Percentiles rank a stretch among this genome's conserved stretches.
phyloP scores from a whole-genome alignment of 2,329 filamentous ascomycete genomes.

The Davidsoniella neocaledoniae region DNA sequence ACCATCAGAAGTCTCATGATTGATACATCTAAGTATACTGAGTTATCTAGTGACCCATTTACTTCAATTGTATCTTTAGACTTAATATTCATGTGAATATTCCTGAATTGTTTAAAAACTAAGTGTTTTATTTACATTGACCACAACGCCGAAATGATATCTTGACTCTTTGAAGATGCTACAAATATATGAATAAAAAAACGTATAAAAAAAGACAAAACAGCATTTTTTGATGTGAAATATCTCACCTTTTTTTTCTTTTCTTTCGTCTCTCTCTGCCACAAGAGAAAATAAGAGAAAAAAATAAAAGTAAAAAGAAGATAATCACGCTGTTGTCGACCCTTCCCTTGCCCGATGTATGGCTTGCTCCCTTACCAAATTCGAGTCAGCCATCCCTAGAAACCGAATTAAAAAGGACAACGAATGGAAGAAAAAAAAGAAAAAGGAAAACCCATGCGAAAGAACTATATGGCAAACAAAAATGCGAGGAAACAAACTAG shows the following conservation, averaged over 20 bases:
- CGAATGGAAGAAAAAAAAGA: not conserved
- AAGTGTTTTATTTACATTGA: constrained; percentile 3
- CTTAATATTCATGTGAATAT: too few relatives aligned
- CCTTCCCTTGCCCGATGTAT: not conserved
- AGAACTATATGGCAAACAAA: too few relatives aligned
- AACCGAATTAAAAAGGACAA: constrained; percentile 16
- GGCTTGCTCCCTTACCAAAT: constrained; percentile 30
- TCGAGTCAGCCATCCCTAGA: constrained; percentile 32
- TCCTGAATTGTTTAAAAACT: too few relatives aligned
- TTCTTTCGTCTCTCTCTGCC: not conserved
- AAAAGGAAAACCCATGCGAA: not conserved
- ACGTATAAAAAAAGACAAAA: constrained; percentile 1
- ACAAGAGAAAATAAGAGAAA: constrained; percentile 2
- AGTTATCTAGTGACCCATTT: constrained; percentile 1
- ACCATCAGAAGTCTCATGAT: too few relatives aligned
- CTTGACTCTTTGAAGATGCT: not conserved
- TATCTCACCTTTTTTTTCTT: not conserved
- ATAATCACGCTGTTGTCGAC: not conserved
- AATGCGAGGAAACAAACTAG: too few relatives aligned
- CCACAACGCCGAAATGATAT: constrained; percentile 11
- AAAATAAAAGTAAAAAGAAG: not conserved
- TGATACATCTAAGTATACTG: too few relatives aligned
- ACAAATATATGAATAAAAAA: constrained; percentile 1
- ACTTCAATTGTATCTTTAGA: not conserved
- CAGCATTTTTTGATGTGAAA: not conserved